These are phyloP conservation scores for Colletotrichum tamarilloi DNA, from an alignment of 2,329 filamentous ascomycete genomes.

Conservation along the genomic window DNA sequence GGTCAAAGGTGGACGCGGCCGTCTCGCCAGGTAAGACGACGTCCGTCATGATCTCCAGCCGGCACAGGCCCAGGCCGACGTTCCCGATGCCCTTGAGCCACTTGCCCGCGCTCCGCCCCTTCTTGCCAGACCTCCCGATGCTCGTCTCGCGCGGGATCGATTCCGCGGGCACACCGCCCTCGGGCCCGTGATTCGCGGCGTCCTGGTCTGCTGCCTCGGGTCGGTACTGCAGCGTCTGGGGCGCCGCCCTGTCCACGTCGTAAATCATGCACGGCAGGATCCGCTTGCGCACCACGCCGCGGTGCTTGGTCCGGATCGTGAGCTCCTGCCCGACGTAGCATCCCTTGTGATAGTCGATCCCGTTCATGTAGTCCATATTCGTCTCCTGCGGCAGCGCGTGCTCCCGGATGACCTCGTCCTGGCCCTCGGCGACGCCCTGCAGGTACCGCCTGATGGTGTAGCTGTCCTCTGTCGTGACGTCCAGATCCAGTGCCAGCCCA, in stretches of 20 bases:
- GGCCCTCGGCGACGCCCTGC: slow-evolving; percentile 86
- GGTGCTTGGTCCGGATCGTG: slow-evolving; percentile 94
- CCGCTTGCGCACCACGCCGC: slow-evolving; percentile 91
- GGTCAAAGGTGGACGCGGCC: slow-evolving; percentile 71
- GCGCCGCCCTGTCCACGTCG: slow-evolving; percentile 51
- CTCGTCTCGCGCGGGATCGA: slow-evolving; percentile 57
- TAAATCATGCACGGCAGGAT: slow-evolving; percentile 86
- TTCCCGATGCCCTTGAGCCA: slow-evolving; percentile 85
- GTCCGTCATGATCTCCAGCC: slow-evolving; percentile 91
- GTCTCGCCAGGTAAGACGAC: slow-evolving; percentile 75
- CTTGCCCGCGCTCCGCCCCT: slow-evolving; percentile 81
- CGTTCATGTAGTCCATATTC: slow-evolving; percentile 88
- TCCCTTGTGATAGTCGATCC: slow-evolving; percentile 93
- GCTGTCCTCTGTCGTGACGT: slow-evolving; percentile 61
- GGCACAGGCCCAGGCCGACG: slow-evolving; percentile 86
- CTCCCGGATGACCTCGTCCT: slow-evolving; percentile 78
- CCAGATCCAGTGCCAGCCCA: slow-evolving; percentile 52
- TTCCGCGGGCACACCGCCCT: slow-evolving; percentile 44
- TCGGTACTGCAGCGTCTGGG: slow-evolving; percentile 59
- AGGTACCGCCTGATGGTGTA: slow-evolving; percentile 85
- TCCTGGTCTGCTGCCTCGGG: slow-evolving; percentile 45
- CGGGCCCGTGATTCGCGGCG: slow-evolving; percentile 38
- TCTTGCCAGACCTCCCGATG: slow-evolving; percentile 64
- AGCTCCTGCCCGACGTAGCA: slow-evolving; percentile 98
- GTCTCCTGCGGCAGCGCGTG: slow-evolving; percentile 85